Conservation (phyloP, 192 early-diverging fungal species). For the Coemansia guatemalensis region DNA sequence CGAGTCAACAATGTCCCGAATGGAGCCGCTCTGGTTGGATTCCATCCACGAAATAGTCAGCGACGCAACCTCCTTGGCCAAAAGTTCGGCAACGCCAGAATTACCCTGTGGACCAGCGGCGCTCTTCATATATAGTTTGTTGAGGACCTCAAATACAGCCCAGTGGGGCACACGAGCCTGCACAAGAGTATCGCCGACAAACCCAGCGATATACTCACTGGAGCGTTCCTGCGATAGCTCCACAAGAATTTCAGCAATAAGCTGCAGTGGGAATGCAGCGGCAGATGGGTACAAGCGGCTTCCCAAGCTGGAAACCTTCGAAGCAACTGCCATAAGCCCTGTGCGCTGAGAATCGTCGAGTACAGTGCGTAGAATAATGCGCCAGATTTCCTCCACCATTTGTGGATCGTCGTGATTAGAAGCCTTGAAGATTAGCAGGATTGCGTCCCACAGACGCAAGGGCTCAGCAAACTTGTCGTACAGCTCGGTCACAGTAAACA, state of each 20-base stretch:
- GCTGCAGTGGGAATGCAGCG: conserved; percentile 34
- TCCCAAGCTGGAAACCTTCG: conserved; percentile 29
- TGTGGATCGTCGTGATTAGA: conserved; percentile 55
- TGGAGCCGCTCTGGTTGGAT: not conserved
- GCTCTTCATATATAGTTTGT: conserved; percentile 11
- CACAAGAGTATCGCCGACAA: conserved; percentile 19
- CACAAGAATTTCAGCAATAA: conserved; percentile 22
- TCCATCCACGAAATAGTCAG: conserved; percentile 28
- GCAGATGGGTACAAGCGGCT: conserved; percentile 41
- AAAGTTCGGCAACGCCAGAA: conserved; percentile 3
- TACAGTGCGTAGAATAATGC: conserved; percentile 23
- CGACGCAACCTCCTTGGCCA: conserved; percentile 32
- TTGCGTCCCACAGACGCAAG: conserved; percentile 51
- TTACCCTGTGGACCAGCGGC: not conserved
- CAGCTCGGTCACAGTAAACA: conserved; percentile 47
- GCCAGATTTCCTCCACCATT: conserved; percentile 42
- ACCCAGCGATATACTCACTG: conserved; percentile 21
- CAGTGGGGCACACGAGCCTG: conserved; percentile 29
- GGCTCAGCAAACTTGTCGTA: conserved; percentile 59
- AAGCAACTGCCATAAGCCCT: conserved; percentile 28
- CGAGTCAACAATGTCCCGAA: not conserved
- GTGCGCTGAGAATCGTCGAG: conserved; percentile 31
- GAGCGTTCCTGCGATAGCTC: conserved; percentile 23
- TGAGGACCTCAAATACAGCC: conserved; percentile 41
- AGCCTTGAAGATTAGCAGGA: conserved; percentile 58